Conservation (phyloP, 2,329 filamentous ascomycete genomes). For the Venturia effusa region DNA sequence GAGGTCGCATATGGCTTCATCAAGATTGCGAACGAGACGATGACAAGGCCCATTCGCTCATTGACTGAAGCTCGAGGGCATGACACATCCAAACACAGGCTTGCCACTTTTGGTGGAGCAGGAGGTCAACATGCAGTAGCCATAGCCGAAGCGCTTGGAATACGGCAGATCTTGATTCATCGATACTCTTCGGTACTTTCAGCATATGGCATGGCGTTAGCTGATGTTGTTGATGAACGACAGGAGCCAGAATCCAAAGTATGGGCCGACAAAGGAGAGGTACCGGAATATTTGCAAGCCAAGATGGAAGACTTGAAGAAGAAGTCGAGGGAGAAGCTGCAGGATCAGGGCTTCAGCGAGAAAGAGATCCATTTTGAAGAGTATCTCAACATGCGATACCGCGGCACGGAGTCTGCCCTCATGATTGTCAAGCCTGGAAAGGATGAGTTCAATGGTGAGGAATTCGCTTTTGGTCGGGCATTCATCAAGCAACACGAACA, state of each 20-base stretch:
- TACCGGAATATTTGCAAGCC: conserved; percentile 50
- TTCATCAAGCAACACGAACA: conserved; percentile 83
- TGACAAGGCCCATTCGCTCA: conserved; percentile 82
- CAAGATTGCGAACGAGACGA: conserved; percentile 81
- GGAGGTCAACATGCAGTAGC: conserved; percentile 89
- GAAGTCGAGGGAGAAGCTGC: conserved; percentile 57
- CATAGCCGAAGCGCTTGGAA: conserved; percentile 74
- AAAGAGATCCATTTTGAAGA: conserved; percentile 74
- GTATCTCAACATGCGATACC: conserved; percentile 88
- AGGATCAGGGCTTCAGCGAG: conserved; percentile 68
- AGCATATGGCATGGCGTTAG: conserved; percentile 85
- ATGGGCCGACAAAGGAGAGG: conserved; percentile 44
- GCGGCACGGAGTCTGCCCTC: conserved; percentile 79
- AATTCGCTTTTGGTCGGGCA: conserved; percentile 74
- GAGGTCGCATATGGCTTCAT: conserved; percentile 85
- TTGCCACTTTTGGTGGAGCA: conserved; percentile 86
- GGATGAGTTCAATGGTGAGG: conserved; percentile 52
- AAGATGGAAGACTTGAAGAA: conserved; percentile 73
- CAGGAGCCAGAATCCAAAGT: conserved; percentile 62
- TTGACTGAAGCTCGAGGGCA: conserved; percentile 88
- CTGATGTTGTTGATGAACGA: conserved; percentile 84
- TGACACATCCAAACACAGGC: conserved; percentile 78
- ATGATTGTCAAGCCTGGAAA: conserved; percentile 73
- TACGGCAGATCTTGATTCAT: conserved; percentile 76
- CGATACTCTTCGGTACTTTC: conserved; percentile 82